These are phyloP conservation scores for Penicillium canariense DNA, from an alignment of 495 filamentous ascomycete species.

Conservation along the genomic window DNA sequence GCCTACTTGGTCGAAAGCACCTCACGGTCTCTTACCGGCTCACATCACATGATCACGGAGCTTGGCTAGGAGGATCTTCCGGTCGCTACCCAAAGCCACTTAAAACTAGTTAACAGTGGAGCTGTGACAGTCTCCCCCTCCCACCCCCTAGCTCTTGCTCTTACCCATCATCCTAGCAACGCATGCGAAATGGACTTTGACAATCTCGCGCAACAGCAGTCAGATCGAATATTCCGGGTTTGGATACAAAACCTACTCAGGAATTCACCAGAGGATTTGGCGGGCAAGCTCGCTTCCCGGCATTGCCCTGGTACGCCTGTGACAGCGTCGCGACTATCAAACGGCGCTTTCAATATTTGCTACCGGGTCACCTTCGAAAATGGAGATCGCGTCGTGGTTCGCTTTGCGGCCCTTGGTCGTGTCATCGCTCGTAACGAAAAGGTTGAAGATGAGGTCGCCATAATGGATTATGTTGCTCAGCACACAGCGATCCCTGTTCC, in stretches of 20 bases:
- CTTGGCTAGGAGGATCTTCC: no score
- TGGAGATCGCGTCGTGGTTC: conserved; percentile 25
- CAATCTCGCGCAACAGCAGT: conserved; percentile 23
- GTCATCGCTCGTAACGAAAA: conserved; percentile 29
- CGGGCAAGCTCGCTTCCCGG: conserved; percentile 17
- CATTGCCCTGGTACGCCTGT: conserved; percentile 20
- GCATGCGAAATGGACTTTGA: conserved; percentile 25
- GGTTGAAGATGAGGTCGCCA: conserved; percentile 38
- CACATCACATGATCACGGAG: no score
- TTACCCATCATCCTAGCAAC: no score
- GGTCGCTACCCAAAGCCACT: no score
- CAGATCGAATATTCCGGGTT: conserved; percentile 20
- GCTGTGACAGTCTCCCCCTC: no score
- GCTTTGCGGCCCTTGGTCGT: conserved; percentile 28
- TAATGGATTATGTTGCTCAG: conserved; percentile 35
- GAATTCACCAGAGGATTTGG: conserved; percentile 24
- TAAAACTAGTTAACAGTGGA: no score
- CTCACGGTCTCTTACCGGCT: no score
- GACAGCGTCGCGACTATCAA: conserved; percentile 13
- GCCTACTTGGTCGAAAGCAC: no score
- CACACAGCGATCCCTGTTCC: conserved; percentile 38
- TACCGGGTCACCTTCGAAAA: conserved; percentile 28
- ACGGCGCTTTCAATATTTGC: conserved; percentile 31
- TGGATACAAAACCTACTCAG: conserved; percentile 23
- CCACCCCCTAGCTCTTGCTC: no score